A percentile compares a stretch with the other conserved stretches of the same genome.
Evolutionary conservation across 257 asterid genomes (phyloP).

Genomic region (Salvia rosmarinus): DNA sequence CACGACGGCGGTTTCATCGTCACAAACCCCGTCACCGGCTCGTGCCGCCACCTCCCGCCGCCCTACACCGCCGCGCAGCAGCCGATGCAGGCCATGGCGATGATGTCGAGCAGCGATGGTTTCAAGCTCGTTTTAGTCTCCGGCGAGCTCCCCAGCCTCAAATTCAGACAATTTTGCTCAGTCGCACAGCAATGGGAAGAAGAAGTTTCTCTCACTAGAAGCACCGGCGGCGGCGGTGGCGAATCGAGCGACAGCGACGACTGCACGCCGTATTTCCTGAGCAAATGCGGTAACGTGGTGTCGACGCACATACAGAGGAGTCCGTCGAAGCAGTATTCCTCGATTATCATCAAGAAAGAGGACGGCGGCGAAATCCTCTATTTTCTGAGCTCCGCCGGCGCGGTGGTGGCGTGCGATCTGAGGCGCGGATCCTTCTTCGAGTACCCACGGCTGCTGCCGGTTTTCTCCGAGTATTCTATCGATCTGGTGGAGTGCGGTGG

Average conservation of each 20-base stretch:
- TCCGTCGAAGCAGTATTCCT: slow-evolving; percentile 80
- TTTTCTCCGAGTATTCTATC: slow-evolving; percentile 67
- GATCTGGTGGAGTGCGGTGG: slow-evolving; percentile 74
- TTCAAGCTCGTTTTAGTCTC: slow-evolving; percentile 54
- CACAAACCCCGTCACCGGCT: slow-evolving; percentile 61
- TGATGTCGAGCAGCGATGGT: slow-evolving; percentile 43
- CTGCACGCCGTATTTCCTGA: slow-evolving; percentile 61
- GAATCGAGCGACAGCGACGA: slow-evolving; percentile 37
- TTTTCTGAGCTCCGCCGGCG: slow-evolving; percentile 72
- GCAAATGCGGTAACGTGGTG: slow-evolving; percentile 80
- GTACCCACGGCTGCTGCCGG: slow-evolving; percentile 76
- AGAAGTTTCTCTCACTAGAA: slow-evolving; percentile 37
- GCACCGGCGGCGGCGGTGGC: slow-evolving; percentile 9
- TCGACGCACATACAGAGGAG: slow-evolving; percentile 64
- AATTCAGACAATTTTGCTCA: slow-evolving; percentile 51
- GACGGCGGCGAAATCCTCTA: slow-evolving; percentile 48
- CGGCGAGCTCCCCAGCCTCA: slow-evolving; percentile 60
- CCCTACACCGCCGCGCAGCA: slow-evolving; percentile 31
- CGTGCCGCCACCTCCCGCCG: slow-evolving; percentile 36
- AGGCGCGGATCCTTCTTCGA: slow-evolving; percentile 42
- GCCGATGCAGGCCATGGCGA: slow-evolving; percentile 61
- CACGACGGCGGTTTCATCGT: slow-evolving; percentile 43
- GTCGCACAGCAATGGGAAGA: slow-evolving; percentile 51
- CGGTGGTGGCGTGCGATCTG: slow-evolving; percentile 66
- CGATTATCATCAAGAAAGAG: slow-evolving; percentile 41